Percentiles rank a stretch among this genome's conserved stretches.
Conservation (phyloP, 495 filamentous ascomycete species). For the Penicillium longicatenatum region DNA sequence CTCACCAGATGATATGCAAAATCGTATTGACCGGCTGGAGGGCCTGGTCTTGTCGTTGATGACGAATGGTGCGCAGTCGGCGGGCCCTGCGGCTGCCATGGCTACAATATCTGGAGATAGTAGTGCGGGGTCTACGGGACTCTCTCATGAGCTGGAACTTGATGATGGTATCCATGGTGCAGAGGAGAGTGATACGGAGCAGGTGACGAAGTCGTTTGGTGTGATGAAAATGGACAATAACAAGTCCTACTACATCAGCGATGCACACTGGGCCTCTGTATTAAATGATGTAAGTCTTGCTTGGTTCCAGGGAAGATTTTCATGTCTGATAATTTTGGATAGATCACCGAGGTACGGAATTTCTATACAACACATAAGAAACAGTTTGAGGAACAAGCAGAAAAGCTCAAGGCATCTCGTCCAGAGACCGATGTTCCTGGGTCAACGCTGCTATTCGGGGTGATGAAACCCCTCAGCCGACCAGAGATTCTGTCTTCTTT, state of each 20-base stretch:
- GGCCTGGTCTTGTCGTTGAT: slow-evolving; percentile 93
- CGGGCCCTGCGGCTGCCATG: slow-evolving; percentile 62
- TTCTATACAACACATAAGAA: slow-evolving; percentile 77
- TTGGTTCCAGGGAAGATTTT: background rate
- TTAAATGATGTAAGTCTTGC: slow-evolving; percentile 66
- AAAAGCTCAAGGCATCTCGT: slow-evolving; percentile 65
- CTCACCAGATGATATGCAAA: slow-evolving; percentile 96
- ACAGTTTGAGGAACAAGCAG: slow-evolving; percentile 63
- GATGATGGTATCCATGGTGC: slow-evolving; percentile 55
- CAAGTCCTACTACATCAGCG: slow-evolving; percentile 83
- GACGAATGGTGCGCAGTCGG: slow-evolving; percentile 78
- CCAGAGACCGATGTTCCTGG: slow-evolving; percentile 58
- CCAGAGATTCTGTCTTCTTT: slow-evolving; percentile 77
- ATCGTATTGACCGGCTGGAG: slow-evolving; percentile 95
- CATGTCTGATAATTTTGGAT: background rate
- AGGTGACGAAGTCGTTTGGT: slow-evolving; percentile 81
- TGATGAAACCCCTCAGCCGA: slow-evolving; percentile 64
- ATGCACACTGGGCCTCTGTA: slow-evolving; percentile 88
- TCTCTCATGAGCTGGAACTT: slow-evolving; percentile 55
- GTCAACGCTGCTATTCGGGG: slow-evolving; percentile 75
- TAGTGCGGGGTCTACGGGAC: slow-evolving; percentile 50
- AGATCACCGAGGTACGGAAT: slow-evolving; percentile 92
- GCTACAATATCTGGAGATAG: slow-evolving; percentile 65
- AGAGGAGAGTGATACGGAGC: slow-evolving; percentile 84
- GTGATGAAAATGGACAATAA: slow-evolving; percentile 82